Evolutionary conservation across 2,329 filamentous ascomycete genomes (phyloP).

Genomic region (Talaromyces albobiverticillius): DNA sequence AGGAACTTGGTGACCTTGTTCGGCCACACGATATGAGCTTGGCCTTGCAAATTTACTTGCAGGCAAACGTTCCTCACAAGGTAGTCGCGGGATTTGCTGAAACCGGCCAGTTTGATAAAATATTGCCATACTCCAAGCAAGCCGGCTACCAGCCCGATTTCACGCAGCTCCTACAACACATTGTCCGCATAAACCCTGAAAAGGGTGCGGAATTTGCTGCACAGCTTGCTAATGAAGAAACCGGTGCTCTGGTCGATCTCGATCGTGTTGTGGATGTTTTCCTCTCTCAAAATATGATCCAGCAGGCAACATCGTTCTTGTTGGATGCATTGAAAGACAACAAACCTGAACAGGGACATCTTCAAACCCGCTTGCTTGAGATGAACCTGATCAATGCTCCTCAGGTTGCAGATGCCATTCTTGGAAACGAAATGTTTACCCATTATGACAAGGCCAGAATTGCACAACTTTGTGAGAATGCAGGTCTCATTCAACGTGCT

Average conservation of each 20-base stretch:
- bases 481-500: constrained; percentile 79
- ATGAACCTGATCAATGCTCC: constrained; percentile 98
- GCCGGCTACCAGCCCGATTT: constrained; percentile 93
- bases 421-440: constrained; percentile 97
- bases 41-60: constrained; percentile 83
- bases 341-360: constrained; percentile 83
- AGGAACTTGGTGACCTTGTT: constrained; percentile 93
- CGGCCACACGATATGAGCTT: constrained; percentile 84
- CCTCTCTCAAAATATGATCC: constrained; percentile 95
- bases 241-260: constrained; percentile 82
- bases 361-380: constrained; percentile 92
- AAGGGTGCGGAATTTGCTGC: constrained; percentile 94
- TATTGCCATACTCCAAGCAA: constrained; percentile 83
- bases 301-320: constrained; percentile 96
- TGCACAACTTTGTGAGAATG: constrained; percentile 87
- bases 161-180: constrained; percentile 85
- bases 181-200: constrained; percentile 85
- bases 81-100: constrained; percentile 94
- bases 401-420: constrained; percentile 94
- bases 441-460: constrained; percentile 92
- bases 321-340: constrained; percentile 95
- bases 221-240: constrained; percentile 84
- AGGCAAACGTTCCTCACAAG: constrained; percentile 88
- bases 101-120: constrained; percentile 95
- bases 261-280: constrained; percentile 97